These are phyloP conservation scores for Chamaenerion angustifolium DNA, from an alignment of 345 rosid genomes.

Conservation along the genomic window DNA sequence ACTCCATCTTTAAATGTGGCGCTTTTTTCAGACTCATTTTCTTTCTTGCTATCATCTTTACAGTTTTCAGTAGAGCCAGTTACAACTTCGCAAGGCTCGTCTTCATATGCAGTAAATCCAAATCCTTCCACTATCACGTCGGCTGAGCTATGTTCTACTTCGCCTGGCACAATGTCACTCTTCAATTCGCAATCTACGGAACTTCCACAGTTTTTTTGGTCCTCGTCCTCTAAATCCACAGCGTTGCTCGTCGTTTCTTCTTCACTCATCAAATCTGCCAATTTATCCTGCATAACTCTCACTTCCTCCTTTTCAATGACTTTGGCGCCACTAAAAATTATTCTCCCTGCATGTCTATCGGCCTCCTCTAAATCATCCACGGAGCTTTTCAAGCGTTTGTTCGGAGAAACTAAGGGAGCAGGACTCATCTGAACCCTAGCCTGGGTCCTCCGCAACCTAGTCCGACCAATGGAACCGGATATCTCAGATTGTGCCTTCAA, in stretches of 20 bases:
- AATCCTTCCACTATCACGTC: too few relatives aligned
- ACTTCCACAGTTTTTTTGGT: slow-evolving; percentile 6
- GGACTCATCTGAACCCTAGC: slow-evolving; percentile 2
- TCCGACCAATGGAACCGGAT: slow-evolving; percentile 56
- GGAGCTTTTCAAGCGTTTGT: slow-evolving; percentile 21
- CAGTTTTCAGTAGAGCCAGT: not conserved
- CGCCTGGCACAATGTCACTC: not conserved
- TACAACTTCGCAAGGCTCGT: not conserved
- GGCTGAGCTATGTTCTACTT: too few relatives aligned
- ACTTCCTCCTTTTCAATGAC: not conserved
- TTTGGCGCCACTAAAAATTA: not conserved
- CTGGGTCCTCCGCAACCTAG: slow-evolving; percentile 33
- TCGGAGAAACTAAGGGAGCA: not conserved
- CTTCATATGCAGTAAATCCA: not conserved
- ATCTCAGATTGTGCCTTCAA: slow-evolving; percentile 74
- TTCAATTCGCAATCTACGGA: slow-evolving; percentile 8
- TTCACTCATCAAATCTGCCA: slow-evolving; percentile 24
- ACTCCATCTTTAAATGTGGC: not conserved
- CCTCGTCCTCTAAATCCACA: slow-evolving; percentile 39
- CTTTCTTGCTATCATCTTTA: not conserved
- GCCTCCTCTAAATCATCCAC: slow-evolving; percentile 1
- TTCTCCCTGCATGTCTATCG: slow-evolving; percentile 9
- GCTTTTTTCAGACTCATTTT: slow-evolving; percentile 1
- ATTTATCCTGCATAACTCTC: slow-evolving; percentile 8
- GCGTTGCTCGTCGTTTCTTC: slow-evolving; percentile 66